A percentile compares a stretch with the other conserved stretches of the same genome.
Evolutionary conservation across 2,329 filamentous ascomycete species (phyloP).

Genomic region (Sarocladium oryzae): DNA sequence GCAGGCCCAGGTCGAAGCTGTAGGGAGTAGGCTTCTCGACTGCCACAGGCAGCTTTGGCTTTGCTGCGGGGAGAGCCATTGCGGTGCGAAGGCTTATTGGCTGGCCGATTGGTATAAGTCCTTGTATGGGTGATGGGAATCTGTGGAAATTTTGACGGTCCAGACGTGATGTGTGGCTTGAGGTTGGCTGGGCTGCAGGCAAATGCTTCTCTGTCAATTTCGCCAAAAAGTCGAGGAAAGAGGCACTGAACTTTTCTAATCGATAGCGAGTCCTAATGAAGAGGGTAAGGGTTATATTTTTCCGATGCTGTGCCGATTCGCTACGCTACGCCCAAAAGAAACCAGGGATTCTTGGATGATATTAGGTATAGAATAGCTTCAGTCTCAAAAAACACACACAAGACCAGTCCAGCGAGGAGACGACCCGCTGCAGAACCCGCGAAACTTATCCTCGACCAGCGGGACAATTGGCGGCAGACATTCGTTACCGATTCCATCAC

Average conservation of each 20-base stretch:
- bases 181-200: too few relatives aligned
- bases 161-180: neutral
- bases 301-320: neutral
- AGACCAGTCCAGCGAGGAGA: too few relatives aligned
- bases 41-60: slow-evolving; percentile 51
- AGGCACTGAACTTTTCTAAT: slow-evolving; percentile 6
- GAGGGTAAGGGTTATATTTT: too few relatives aligned
- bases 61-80: slow-evolving; percentile 31
- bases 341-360: too few relatives aligned
- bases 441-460: too few relatives aligned
- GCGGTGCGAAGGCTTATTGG: neutral
- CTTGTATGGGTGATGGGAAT: neutral
- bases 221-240: neutral
- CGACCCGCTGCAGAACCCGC: too few relatives aligned
- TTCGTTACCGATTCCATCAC: neutral
- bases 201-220: too few relatives aligned
- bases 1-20: slow-evolving; percentile 85
- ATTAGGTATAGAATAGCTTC: too few relatives aligned
- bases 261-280: neutral
- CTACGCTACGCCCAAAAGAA: too few relatives aligned
- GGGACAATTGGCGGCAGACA: neutral
- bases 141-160: too few relatives aligned
- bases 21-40: slow-evolving; percentile 83
- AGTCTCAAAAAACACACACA: too few relatives aligned
- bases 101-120: neutral